Evolutionary conservation across 1,139 yeast genomes (phyloP).

Genomic region (Candida smagusa): DNA sequence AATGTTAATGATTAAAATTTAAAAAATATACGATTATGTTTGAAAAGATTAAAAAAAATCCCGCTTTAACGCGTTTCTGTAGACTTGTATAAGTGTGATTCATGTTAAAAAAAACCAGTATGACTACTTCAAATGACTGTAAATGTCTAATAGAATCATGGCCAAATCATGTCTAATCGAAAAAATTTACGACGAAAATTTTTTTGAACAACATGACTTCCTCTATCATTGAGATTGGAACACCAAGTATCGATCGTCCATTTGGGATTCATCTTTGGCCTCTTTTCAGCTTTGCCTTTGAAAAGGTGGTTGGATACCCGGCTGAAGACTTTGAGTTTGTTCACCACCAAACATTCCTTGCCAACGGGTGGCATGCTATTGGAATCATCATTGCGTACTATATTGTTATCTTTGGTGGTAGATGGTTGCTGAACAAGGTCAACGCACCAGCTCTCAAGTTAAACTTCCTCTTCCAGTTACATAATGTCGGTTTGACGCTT

Average conservation of each 20-base stretch:
- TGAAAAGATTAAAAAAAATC: no score
- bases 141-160: no score
- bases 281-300: conserved; percentile 61
- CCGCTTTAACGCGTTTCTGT: no score
- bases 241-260: conserved; percentile 76
- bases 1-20: not conserved
- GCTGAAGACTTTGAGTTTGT: conserved; percentile 76
- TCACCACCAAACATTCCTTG: conserved; percentile 63
- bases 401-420: conserved; percentile 79
- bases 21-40: no score
- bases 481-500: conserved; percentile 72
- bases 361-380: conserved; percentile 65
- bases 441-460: conserved; percentile 66
- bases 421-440: conserved; percentile 41
- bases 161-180: not conserved
- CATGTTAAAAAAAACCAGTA: no score
- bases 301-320: conserved; percentile 51
- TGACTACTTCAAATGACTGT: no score
- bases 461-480: conserved; percentile 63
- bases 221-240: conserved; percentile 13
- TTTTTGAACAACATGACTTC: conserved; percentile 5
- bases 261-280: conserved; percentile 93
- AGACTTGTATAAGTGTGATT: no score
- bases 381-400: conserved; percentile 68
- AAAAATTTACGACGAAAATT: not conserved